phyloP scores from a whole-genome alignment of 2,329 filamentous ascomycete species.

The Trichoderma brevicompactum region DNA sequence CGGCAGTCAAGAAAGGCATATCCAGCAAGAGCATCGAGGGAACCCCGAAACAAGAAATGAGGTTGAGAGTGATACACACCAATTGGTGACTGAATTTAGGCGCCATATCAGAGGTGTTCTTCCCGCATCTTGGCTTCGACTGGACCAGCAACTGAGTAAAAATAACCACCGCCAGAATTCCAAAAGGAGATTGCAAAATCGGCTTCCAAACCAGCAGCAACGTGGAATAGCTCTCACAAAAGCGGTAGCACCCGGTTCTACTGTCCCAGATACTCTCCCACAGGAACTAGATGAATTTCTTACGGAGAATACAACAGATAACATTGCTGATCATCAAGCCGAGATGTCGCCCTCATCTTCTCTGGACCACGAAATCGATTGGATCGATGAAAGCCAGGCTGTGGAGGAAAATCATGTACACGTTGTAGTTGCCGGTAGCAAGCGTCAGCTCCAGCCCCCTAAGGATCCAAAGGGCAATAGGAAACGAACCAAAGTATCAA shows the following conservation, averaged over 20 bases:
- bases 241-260: conserved; percentile 38
- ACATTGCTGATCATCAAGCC: conserved; percentile 31
- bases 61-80: conserved; percentile 42
- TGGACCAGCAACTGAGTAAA: conserved; percentile 55
- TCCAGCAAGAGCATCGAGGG: conserved; percentile 17
- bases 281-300: conserved; percentile 53
- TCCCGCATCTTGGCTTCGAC: conserved; percentile 68
- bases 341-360: neutral
- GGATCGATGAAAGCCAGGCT: conserved; percentile 34
- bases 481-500: conserved; percentile 30
- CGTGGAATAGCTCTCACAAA: conserved; percentile 57
- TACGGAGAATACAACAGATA: conserved; percentile 38
- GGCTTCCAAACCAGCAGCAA: conserved; percentile 45
- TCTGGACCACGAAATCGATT: neutral
- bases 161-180: conserved; percentile 40
- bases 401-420: conserved; percentile 60
- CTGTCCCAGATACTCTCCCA: conserved; percentile 42
- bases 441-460: conserved; percentile 44
- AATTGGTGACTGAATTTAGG: conserved; percentile 47
- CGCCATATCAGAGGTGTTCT: conserved; percentile 63
- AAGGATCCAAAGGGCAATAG: conserved; percentile 36
- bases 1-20: conserved; percentile 27
- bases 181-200: conserved; percentile 38
- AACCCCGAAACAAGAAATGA: conserved; percentile 35
- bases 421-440: conserved; percentile 52